A percentile compares a stretch with the other conserved stretches of the same genome.
Conservation (phyloP, 805 yeast species). For the Candida krabiensis region DNA sequence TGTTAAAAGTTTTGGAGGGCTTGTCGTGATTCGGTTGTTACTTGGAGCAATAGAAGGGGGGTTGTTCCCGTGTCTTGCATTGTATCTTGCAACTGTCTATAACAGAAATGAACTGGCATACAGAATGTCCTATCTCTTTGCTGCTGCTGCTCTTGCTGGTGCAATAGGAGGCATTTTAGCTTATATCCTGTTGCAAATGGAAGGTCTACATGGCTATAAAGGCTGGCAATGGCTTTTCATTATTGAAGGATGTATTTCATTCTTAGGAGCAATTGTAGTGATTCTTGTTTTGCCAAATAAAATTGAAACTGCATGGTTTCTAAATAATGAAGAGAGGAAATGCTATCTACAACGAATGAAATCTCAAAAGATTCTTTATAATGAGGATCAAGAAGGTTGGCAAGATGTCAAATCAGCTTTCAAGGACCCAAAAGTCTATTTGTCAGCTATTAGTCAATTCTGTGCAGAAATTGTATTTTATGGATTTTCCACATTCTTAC, state of each 20-base stretch:
- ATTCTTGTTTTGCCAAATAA: slow-evolving; percentile 35
- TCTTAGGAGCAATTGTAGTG: slow-evolving; percentile 45
- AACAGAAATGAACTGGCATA: slow-evolving; percentile 48
- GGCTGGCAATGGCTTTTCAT: slow-evolving; percentile 74
- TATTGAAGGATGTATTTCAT: slow-evolving; percentile 59
- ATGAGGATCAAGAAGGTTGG: slow-evolving; percentile 7
- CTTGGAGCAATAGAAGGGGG: slow-evolving; percentile 55
- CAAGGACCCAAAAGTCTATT: slow-evolving; percentile 35
- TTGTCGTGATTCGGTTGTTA: slow-evolving; percentile 47
- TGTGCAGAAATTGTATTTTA: slow-evolving; percentile 41
- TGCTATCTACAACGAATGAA: slow-evolving; percentile 37
- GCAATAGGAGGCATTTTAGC: slow-evolving; percentile 58
- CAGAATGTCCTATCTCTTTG: slow-evolving; percentile 47
- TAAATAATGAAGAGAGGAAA: slow-evolving; percentile 39
- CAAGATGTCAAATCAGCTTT: slow-evolving; percentile 31
- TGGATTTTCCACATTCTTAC: slow-evolving; percentile 41
- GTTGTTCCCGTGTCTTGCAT: slow-evolving; percentile 29
- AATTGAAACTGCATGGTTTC: slow-evolving; percentile 33
- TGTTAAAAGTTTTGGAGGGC: slow-evolving; percentile 40
- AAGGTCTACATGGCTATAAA: slow-evolving; percentile 48
- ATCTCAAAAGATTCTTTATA: too few relatives aligned
- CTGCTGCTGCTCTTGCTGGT: slow-evolving; percentile 58
- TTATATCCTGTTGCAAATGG: slow-evolving; percentile 58
- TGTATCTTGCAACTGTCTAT: slow-evolving; percentile 23
- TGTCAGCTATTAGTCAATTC: slow-evolving; percentile 39